phyloP scores from a whole-genome alignment of 2,329 filamentous ascomycete genomes.

The Penicillium sp. region DNA sequence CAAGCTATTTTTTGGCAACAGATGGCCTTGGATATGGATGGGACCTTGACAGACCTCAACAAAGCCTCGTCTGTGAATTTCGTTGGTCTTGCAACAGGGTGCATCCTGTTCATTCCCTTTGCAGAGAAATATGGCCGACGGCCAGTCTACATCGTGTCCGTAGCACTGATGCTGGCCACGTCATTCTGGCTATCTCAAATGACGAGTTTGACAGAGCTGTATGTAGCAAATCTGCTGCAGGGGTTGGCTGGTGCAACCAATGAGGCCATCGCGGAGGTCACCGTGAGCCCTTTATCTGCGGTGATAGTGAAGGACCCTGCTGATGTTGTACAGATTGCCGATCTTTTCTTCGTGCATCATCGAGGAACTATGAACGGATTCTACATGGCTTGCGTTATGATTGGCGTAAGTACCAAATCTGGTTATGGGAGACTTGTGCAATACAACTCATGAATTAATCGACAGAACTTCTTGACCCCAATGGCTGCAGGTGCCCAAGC shows the following conservation, averaged over 20 bases:
- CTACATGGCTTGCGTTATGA: constrained; percentile 46
- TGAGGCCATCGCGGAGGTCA: constrained; percentile 44
- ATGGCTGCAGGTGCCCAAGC: too few relatives aligned
- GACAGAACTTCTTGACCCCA: constrained; percentile 31
- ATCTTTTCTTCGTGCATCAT: constrained; percentile 53
- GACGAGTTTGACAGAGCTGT: constrained; percentile 44
- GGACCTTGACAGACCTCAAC: constrained; percentile 45
- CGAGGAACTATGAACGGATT: constrained; percentile 52
- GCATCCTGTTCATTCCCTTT: constrained; percentile 49
- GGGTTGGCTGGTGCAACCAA: constrained; percentile 43
- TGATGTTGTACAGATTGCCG: constrained; percentile 36
- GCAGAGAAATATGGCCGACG: constrained; percentile 50
- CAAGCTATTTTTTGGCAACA: constrained; percentile 48
- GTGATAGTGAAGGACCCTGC: constrained; percentile 8
- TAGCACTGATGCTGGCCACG: constrained; percentile 38
- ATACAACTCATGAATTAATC: background rate
- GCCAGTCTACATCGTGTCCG: constrained; percentile 48
- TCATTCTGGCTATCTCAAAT: constrained; percentile 47
- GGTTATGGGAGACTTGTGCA: background rate
- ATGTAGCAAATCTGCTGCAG: constrained; percentile 45
- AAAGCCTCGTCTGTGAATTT: constrained; percentile 49
- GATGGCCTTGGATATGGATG: constrained; percentile 47
- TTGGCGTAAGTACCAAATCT: constrained; percentile 36
- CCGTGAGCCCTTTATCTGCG: constrained; percentile 40
- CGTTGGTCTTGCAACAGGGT: constrained; percentile 46